Conservation (phyloP, 805 yeast genomes). For the Hanseniaspora osmophila region DNA sequence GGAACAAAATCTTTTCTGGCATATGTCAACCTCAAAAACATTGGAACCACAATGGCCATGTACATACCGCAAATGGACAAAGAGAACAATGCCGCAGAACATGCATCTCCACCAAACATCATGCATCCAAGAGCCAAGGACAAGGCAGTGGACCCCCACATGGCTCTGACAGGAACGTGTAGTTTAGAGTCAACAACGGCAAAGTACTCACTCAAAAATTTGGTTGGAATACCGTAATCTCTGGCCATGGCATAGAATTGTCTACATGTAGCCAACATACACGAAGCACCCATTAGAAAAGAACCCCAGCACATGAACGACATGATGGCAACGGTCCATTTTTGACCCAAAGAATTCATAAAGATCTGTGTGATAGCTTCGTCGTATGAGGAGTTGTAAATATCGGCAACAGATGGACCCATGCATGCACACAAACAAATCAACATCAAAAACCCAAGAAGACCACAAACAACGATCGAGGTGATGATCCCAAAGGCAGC, state of each 20-base stretch:
- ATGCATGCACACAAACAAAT: conserved; percentile 42
- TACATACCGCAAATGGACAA: conserved; percentile 30
- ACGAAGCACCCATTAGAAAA: conserved; percentile 51
- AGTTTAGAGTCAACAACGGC: conserved; percentile 41
- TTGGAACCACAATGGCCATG: conserved; percentile 30
- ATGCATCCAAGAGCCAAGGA: conserved; percentile 27
- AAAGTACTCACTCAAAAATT: conserved; percentile 39
- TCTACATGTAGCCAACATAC: conserved; percentile 50
- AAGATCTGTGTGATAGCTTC: conserved; percentile 54
- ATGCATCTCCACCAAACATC: conserved; percentile 27
- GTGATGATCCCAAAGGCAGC: conserved; percentile 54
- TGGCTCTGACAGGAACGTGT: conserved; percentile 55
- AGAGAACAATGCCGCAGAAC: conserved; percentile 32
- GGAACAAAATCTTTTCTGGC: conserved; percentile 41
- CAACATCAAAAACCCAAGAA: conserved; percentile 43
- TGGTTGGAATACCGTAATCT: conserved; percentile 54
- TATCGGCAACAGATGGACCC: conserved; percentile 28
- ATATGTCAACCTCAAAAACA: conserved; percentile 26
- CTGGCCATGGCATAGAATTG: conserved; percentile 67
- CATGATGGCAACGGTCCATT: conserved; percentile 57
- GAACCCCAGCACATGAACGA: conserved; percentile 44
- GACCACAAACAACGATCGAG: conserved; percentile 40
- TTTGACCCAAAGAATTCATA: conserved; percentile 44
- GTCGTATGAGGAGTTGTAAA: conserved; percentile 34
- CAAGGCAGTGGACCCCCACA: conserved; percentile 27